Conservation (phyloP, 2,329 filamentous ascomycete genomes). For the Lachnellula occidentalis region DNA sequence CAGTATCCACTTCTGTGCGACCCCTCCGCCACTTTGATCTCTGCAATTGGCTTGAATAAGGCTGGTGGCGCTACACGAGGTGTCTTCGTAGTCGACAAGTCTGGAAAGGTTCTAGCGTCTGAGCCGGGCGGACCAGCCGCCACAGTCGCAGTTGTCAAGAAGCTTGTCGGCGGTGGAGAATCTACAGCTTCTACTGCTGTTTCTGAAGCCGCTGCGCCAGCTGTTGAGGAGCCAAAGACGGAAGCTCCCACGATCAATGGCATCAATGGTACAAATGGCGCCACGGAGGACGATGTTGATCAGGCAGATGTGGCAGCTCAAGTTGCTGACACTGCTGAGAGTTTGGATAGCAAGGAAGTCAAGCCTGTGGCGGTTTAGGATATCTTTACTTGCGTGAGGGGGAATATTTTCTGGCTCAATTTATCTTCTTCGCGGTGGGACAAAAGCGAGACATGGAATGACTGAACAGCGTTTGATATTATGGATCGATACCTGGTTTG, state of each 20-base stretch:
- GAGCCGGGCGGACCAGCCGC: constrained; percentile 71
- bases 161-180: constrained; percentile 50
- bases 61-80: constrained; percentile 73
- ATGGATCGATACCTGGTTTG: not conserved
- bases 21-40: constrained; percentile 65
- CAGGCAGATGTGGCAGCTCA: constrained; percentile 32
- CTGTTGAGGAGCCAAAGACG: constrained; percentile 16
- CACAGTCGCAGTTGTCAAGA: constrained; percentile 72
- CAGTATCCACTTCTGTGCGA: constrained; percentile 89
- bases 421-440: not conserved
- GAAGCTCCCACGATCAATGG: constrained; percentile 18
- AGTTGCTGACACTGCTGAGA: constrained; percentile 41
- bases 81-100: constrained; percentile 80
- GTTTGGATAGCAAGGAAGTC: constrained; percentile 25
- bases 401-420: not conserved
- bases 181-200: constrained; percentile 8
- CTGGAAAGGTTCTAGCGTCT: constrained; percentile 70
- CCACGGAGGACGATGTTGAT: constrained; percentile 22
- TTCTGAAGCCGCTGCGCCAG: not conserved
- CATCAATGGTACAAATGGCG: constrained; percentile 12
- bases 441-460: not conserved
- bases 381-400: not conserved
- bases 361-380: constrained; percentile 13
- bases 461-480: not conserved
- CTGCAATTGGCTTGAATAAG: constrained; percentile 87